Conservation (phyloP, 2,329 filamentous ascomycete genomes). For the Fusarium floridanum region DNA sequence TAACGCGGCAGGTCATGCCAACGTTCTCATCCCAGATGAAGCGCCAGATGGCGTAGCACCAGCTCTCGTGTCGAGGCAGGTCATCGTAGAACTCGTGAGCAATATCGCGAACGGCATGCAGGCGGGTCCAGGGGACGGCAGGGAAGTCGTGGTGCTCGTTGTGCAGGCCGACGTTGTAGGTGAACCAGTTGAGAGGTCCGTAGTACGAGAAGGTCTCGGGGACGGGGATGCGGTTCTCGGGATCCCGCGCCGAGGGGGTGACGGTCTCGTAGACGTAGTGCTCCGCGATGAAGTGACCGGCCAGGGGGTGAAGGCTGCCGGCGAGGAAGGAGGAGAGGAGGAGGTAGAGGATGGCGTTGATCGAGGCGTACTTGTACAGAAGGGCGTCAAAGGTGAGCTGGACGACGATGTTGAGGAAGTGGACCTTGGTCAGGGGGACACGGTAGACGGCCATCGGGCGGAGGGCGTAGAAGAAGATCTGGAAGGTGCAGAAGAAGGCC, state of each 20-base stretch:
- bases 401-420: conserved; percentile 82
- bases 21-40: conserved; percentile 94
- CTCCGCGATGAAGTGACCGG: conserved; percentile 98
- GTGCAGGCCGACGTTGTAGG: conserved; percentile 97
- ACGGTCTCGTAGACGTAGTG: conserved; percentile 86
- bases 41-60: conserved; percentile 93
- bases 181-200: conserved; percentile 88
- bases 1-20: conserved; percentile 91
- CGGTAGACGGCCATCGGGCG: conserved; percentile 95
- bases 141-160: conserved; percentile 99
- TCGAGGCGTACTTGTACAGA: conserved; percentile 72
- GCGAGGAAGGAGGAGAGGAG: conserved; percentile 93
- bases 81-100: conserved; percentile 93
- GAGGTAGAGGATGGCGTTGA: conserved; percentile 82
- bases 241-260: conserved; percentile 66
- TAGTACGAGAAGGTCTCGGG: conserved; percentile 99
- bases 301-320: conserved; percentile 92
- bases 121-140: conserved; percentile 91
- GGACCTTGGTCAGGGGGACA: conserved; percentile 87
- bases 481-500: conserved; percentile 98
- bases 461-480: conserved; percentile 98
- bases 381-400: conserved; percentile 84
- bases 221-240: conserved; percentile 73
- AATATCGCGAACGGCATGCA: conserved; percentile 81
- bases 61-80: conserved; percentile 88